Percentiles rank a stretch among this genome's conserved stretches.
Evolutionary conservation across 169 alveolate species (phyloP).

Genomic region (Plasmodium berghei): DNA sequence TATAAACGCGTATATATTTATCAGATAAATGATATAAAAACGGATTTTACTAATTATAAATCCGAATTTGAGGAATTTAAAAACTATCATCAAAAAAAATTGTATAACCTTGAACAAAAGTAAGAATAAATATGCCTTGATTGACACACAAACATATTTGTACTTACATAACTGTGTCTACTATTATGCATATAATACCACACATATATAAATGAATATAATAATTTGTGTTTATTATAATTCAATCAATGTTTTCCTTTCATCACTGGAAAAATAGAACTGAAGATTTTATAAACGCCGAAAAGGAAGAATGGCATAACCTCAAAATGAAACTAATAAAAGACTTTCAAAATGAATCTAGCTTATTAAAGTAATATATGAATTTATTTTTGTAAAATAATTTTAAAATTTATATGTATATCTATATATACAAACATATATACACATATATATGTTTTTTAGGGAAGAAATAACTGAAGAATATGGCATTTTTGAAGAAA

Average conservation of each 20-base stretch:
- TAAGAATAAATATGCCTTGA: constrained; percentile 6
- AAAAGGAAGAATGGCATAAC: constrained; percentile 70
- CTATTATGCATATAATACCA: not conserved
- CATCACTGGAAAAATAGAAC: constrained; percentile 4
- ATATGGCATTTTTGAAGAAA: constrained; percentile 54
- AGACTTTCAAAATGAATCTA: constrained; percentile 59
- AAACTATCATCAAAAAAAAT: constrained; percentile 52
- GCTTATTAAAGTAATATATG: constrained; percentile 42
- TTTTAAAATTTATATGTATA: not conserved
- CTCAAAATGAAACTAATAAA: constrained; percentile 58
- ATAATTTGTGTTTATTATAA: not conserved
- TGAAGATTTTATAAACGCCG: constrained; percentile 62
- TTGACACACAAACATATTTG: not conserved
- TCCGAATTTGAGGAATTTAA: constrained; percentile 65
- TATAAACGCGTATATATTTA: not conserved
- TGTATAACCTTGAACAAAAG: constrained; percentile 39
- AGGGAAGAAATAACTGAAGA: constrained; percentile 69
- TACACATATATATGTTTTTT: not conserved
- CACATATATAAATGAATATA: too few species aligned
- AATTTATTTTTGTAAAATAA: not conserved
- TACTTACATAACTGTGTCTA: not conserved
- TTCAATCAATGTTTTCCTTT: not conserved
- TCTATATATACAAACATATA: constrained; percentile 9
- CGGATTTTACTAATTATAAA: constrained; percentile 58
- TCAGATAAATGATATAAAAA: constrained; percentile 61